Evolutionary conservation across 768 basidiomycete species (phyloP).

Genomic region (Xerocomus potaroensis): DNA sequence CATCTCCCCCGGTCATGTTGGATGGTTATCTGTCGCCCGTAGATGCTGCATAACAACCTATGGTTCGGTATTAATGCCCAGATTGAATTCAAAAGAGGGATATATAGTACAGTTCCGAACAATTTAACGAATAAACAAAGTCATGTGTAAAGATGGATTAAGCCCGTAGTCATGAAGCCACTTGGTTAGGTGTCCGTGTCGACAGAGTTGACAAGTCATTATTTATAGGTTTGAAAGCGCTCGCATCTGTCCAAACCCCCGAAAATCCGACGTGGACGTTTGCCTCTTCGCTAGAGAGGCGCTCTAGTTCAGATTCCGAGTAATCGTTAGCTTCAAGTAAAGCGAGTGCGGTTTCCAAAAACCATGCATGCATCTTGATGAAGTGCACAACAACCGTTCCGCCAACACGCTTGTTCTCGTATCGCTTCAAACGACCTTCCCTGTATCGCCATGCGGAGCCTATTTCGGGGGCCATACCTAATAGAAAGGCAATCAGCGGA

Average conservation of each 20-base stretch:
- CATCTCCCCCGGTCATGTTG: constrained; percentile 17
- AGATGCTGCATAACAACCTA: not conserved
- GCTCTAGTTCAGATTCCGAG: constrained; percentile 41
- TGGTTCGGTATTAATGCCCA: not conserved
- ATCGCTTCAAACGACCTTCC: constrained; percentile 63
- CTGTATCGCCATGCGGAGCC: constrained; percentile 68
- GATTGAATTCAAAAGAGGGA: constrained; percentile 1
- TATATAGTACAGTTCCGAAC: constrained; percentile 9
- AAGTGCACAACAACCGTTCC: constrained; percentile 96
- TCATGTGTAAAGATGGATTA: not conserved
- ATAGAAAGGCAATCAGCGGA: not conserved
- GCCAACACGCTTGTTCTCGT: constrained; percentile 69
- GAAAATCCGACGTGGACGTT: constrained; percentile 20
- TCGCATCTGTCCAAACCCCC: constrained; percentile 29
- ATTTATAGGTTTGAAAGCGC: constrained; percentile 17
- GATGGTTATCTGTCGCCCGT: constrained; percentile 18
- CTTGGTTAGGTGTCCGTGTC: constrained; percentile 2
- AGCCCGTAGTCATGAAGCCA: not conserved
- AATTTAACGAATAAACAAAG: constrained; percentile 21
- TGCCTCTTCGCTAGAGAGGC: constrained; percentile 5
- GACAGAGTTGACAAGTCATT: constrained; percentile 6
- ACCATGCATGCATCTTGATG: constrained; percentile 97
- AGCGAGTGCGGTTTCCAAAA: constrained; percentile 86
- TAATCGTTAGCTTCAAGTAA: constrained; percentile 77
- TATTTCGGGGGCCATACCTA: constrained; percentile 56